Base-by-base conservation (phyloP, 345 rosid genomes). In the Noccaea bulbosa region DNA sequence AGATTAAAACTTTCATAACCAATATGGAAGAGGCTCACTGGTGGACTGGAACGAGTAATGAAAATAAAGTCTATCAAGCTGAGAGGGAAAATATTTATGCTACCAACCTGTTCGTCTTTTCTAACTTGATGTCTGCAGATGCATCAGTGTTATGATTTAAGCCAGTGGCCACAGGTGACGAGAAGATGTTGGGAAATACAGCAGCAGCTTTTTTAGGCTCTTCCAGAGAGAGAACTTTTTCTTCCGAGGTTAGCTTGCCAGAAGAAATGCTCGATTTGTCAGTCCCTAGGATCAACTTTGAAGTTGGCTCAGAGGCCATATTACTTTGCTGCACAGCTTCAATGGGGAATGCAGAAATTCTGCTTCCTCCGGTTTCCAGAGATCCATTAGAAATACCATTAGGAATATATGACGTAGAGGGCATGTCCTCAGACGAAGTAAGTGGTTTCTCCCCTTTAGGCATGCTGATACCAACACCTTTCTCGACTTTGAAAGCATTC, bases 311-410 rank as follows among this genome's bases (percentile, higher is more conserved):
- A 74, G 79, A 62, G 22, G 53, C 58, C 37, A 65, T 56, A 41
- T 58, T 44, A 45, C 66, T 71, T 61, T 78, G 75, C 73, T 79
- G 86, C 48, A 60, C 70, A 74, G 83, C 65, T 17, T 51, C 74
- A 47, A 65, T 49, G 50, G 85, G 72, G 22, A 74, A 50, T 48
- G 72, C 64, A 34, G 61, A 72, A 48, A 72, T 75, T 33, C 77
- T 71, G 50, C 61, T 79, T 69, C 59, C 89, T 58, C 78, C 92
- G 50, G 76, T 65, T 67, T 43, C 71, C 34, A 46, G 48, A 51
- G 72, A 62, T 20, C 81, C 79, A 76, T 79, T 80, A 69, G 75
- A 14, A 60, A 77, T 62, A 71, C 83, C 70, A 69, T 78, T 86
- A 56, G 71, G 54, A 5, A 52, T 52, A 64, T 64, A 69, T 67